Evolutionary conservation across 768 basidiomycete genomes (phyloP).

Genomic region (Podaxis mareebaensis): DNA sequence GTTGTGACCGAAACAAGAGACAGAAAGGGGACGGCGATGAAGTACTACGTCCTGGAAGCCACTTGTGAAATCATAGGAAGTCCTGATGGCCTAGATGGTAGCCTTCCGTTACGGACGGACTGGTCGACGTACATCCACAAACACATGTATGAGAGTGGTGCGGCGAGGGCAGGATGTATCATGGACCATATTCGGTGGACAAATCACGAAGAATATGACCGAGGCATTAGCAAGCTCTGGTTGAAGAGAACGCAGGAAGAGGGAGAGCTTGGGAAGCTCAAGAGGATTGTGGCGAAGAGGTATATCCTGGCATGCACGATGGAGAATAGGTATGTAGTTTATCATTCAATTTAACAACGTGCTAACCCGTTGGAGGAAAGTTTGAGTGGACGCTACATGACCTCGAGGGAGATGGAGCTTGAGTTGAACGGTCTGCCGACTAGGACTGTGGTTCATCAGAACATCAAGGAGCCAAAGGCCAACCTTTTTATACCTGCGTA

Average conservation of each 20-base stretch:
- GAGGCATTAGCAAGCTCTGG: conserved; percentile 72
- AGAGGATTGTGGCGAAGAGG: conserved; percentile 53
- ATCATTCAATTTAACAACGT: not conserved
- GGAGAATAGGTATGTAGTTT: conserved; percentile 59
- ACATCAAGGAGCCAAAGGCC: conserved; percentile 29
- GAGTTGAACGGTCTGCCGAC: conserved; percentile 55
- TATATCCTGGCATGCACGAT: conserved; percentile 73
- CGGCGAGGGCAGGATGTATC: conserved; percentile 26
- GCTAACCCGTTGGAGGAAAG: not conserved
- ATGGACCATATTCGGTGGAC: conserved; percentile 56
- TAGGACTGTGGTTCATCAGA: conserved; percentile 16
- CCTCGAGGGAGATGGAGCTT: conserved; percentile 69
- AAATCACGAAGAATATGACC: conserved; percentile 69
- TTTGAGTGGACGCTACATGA: conserved; percentile 69
- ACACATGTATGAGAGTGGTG: not conserved
- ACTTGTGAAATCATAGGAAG: conserved; percentile 75
- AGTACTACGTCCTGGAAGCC: conserved; percentile 62
- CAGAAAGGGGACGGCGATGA: conserved; percentile 18
- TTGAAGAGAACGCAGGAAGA: conserved; percentile 43
- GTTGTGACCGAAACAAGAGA: conserved; percentile 29
- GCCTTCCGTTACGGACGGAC: conserved; percentile 45
- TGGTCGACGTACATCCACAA: conserved; percentile 61
- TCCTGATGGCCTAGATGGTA: conserved; percentile 11
- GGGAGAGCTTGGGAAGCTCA: conserved; percentile 40
- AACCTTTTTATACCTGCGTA: conserved; percentile 70